These are phyloP conservation scores for Zygosaccharomyces pseudobailii DNA, from an alignment of 1,139 yeast species.

Conservation along the genomic window DNA sequence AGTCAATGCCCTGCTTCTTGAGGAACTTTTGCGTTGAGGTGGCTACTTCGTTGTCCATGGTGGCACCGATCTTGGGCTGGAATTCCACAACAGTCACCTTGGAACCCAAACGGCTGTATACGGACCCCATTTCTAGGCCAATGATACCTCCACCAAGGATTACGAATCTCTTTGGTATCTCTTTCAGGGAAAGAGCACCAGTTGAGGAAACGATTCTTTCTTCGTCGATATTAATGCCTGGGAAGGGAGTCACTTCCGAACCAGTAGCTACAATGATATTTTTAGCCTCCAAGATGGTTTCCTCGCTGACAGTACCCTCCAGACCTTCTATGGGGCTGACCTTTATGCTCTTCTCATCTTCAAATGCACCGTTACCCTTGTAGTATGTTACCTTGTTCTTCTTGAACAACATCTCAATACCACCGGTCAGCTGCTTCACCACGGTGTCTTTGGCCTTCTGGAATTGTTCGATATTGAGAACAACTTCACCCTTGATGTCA, in stretches of 20 bases:
- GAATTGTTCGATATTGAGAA: slow-evolving; percentile 69
- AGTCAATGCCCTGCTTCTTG: slow-evolving; percentile 90
- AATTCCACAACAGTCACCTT: slow-evolving; percentile 94
- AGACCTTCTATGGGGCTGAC: slow-evolving; percentile 87
- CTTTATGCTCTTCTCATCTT: slow-evolving; percentile 70
- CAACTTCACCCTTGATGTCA: slow-evolving; percentile 68
- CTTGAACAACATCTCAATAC: slow-evolving; percentile 91
- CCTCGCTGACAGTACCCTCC: slow-evolving; percentile 48
- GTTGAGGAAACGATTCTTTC: slow-evolving; percentile 96
- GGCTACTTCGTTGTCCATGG: slow-evolving; percentile 96
- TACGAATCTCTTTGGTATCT: slow-evolving; percentile 85
- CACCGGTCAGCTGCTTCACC: slow-evolving; percentile 84
- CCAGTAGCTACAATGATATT: slow-evolving; percentile 96
- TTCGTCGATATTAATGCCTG: slow-evolving; percentile 94
- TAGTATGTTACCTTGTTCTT: slow-evolving; percentile 91
- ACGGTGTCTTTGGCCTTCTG: slow-evolving; percentile 91
- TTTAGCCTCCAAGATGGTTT: slow-evolving; percentile 61
- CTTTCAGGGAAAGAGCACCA: slow-evolving; percentile 79
- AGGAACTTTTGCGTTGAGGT: slow-evolving; percentile 83
- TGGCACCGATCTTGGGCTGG: slow-evolving; percentile 86
- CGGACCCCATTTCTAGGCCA: slow-evolving; percentile 99
- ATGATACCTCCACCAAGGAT: slow-evolving; percentile 99
- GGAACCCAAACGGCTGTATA: slow-evolving; percentile 90
- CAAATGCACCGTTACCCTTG: slow-evolving; percentile 89
- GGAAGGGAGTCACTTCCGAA: slow-evolving; percentile 98